Conservation (phyloP, 805 yeast species). For the Debaryomyces tyrocola region DNA sequence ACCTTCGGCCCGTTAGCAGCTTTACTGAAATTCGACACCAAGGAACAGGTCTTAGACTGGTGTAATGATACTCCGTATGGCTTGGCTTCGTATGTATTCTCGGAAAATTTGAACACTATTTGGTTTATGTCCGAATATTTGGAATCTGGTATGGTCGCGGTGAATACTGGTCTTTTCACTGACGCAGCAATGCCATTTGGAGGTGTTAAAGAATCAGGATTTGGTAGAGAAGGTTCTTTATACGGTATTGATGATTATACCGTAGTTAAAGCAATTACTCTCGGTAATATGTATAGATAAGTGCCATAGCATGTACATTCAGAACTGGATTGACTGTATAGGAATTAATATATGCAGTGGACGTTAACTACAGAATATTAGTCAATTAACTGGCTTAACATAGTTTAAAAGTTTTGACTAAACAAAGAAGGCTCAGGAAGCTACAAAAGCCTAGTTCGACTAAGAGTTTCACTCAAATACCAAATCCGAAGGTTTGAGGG, state of each 20-base stretch:
- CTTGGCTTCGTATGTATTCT: constrained; percentile 59
- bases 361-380: no score
- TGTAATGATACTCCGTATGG: constrained; percentile 60
- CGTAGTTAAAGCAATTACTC: constrained; percentile 51
- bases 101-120: constrained; percentile 50
- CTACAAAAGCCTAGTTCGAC: no score
- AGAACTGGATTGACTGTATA: no score
- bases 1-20: constrained; percentile 70
- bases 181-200: constrained; percentile 71
- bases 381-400: no score
- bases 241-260: constrained; percentile 76
- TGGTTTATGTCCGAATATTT: constrained; percentile 55
- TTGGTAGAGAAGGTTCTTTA: constrained; percentile 78
- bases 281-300: constrained; percentile 42
- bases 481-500: no score
- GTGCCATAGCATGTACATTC: background rate
- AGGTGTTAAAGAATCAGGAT: constrained; percentile 76
- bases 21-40: constrained; percentile 51
- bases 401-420: no score
- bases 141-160: constrained; percentile 67
- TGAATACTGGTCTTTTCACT: constrained; percentile 58
- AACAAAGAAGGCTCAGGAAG: no score
- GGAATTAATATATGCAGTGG: no score
- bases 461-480: no score
- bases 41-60: constrained; percentile 51